These are phyloP conservation scores for Trebouxia sp. DNA, from an alignment of 139 green algal genomes.

Conservation along the genomic window DNA sequence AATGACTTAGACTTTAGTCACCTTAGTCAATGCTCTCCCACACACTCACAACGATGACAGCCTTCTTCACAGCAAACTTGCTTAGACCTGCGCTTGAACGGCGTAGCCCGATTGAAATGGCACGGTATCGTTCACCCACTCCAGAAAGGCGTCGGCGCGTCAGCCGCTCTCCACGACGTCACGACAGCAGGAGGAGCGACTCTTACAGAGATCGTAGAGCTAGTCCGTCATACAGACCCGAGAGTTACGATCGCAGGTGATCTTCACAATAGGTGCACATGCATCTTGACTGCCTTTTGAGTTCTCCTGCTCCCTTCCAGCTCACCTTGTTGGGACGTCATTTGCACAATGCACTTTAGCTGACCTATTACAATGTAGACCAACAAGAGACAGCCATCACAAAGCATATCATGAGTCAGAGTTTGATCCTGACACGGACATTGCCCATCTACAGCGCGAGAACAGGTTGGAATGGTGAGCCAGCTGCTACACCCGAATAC, in stretches of 20 bases:
- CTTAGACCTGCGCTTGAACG: no score
- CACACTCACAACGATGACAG: no score
- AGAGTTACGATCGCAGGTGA: not conserved
- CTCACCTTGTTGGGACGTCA: no score
- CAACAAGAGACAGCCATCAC: not conserved
- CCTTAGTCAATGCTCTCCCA: no score
- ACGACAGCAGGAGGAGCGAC: not conserved
- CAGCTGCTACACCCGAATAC: not conserved
- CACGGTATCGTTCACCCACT: not conserved
- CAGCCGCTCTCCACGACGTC: not conserved
- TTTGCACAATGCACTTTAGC: no score
- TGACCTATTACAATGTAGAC: no score
- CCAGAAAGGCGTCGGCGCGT: not conserved
- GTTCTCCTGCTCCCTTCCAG: no score
- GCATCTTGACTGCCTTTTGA: no score
- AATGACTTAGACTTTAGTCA: no score
- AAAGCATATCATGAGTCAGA: not conserved
- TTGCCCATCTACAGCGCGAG: conserved; percentile 9
- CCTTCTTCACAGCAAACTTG: no score
- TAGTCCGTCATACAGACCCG: conserved; percentile 1
- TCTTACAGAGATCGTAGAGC: not conserved
- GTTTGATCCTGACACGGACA: not conserved
- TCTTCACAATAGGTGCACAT: not conserved
- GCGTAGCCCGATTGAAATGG: no score
- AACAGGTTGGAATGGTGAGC: conserved; percentile 10